Evolutionary conservation across 2,329 filamentous ascomycete species (phyloP), one percentile per base, ranked within the genome.

Genomic region (Coleophoma cylindrospora): DNA sequence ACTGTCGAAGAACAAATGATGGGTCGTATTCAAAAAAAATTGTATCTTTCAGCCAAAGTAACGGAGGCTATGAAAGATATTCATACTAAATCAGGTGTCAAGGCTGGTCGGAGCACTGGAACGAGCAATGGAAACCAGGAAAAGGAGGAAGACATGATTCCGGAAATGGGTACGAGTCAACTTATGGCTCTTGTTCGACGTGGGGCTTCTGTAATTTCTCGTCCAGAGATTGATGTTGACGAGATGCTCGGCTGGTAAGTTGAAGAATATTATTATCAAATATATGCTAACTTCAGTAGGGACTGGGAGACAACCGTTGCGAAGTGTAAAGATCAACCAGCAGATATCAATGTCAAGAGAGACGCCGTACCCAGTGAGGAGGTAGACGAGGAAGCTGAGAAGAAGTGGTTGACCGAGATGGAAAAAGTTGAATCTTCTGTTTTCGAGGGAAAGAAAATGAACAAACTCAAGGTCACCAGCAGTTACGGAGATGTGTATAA

Each of bases 1-100:
- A 91, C 87, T 13, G 90, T 88, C 0, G 94, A 99, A 64, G 94
- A 99, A 69, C 91, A 92, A 63, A 97, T 99, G 64, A 64, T 66
- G 60, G 61, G 63, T 10, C 50, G 64, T 12, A 66, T 66, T 40
- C 59, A 63, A 7, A 84, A 84, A 68, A 84, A 84, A 64, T 66
- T 83, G 0, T 83, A 83, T 53, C 67, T 84, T 0, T 81, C 79
- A 0, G 71, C 76, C 0, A 83, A 81, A 57, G 77, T 83, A 15
- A 82, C 77, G 0, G 79, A 82, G 52, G 74, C 73, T 1, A 80
- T 82, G 75, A 70, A 74, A 40, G 77, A 74, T 54, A 71, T 79
- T 7, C 75, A 80, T 55, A 66, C 68, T 1, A 61, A 64, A 4
- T 61, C 41, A 13, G 41, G 41, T 13, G 41, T 62, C 40, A 58